Evolutionary conservation across 305 asterid genomes (phyloP).

Genomic region (Solanum aculeatissimum): DNA sequence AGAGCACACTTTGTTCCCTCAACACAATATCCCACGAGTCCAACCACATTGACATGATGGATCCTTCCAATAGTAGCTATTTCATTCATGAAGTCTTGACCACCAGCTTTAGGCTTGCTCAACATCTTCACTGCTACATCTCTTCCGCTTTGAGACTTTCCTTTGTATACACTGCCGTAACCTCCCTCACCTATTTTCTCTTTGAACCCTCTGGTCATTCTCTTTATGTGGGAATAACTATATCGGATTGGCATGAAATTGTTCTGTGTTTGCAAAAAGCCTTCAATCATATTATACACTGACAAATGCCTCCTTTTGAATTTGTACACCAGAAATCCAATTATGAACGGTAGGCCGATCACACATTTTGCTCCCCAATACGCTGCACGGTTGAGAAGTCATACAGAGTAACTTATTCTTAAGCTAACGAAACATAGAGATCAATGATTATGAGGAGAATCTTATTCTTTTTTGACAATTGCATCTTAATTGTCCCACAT

Average conservation of each 20-base stretch:
- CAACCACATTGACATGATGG: not conserved
- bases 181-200: slow-evolving; percentile 4
- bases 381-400: not conserved
- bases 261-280: not conserved
- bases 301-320: not conserved
- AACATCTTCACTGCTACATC: not conserved
- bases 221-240: not conserved
- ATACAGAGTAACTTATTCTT: too few species aligned
- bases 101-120: not conserved
- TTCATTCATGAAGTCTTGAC: not conserved
- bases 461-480: not conserved
- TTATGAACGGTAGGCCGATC: not conserved
- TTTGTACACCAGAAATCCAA: not conserved
- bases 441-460: not conserved
- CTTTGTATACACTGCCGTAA: not conserved
- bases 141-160: not conserved
- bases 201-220: not conserved
- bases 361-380: not conserved
- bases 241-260: not conserved
- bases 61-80: not conserved
- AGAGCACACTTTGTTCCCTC: not conserved
- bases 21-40: not conserved
- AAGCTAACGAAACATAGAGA: not conserved
- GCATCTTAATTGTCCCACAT: not conserved
- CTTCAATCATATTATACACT: not conserved